Evolutionary conservation across 2,329 filamentous ascomycete genomes (phyloP), one percentile per base, ranked within the genome.

Genomic region (Mycosphaerelloides madeirae): DNA sequence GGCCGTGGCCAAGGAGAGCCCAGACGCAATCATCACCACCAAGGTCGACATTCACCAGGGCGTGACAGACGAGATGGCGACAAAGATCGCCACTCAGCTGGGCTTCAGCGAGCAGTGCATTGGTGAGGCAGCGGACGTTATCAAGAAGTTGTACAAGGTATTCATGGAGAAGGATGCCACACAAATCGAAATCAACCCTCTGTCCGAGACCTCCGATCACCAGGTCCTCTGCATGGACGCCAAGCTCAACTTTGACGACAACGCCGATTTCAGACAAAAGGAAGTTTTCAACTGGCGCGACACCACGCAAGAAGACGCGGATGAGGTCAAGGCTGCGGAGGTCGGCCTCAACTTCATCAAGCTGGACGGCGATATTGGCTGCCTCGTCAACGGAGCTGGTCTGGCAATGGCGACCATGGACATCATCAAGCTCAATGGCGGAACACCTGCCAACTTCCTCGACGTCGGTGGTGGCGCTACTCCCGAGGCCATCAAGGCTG

Each of bases 401-500:
- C 85, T 98, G 58, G 93, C 93, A 73, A 98, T 98, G 93, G 93
- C 93, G 54, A 98, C 93, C 68, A 98, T 98, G 93, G 93, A 98
- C 72, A 97, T 98, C 71, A 98, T 98, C 81, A 97, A 98, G 83
- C 81, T 98, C 54, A 98, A 97, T 75, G 93, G 93, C 60, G 93
- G 93, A 54, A 77, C 81, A 65, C 93, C 93, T 52, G 93, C 93
- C 61, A 98, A 98, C 82, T 98, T 98, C 83, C 79, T 98, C 60
- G 93, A 98, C 68, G 93, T 98, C 59, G 93, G 93, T 65, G 93
- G 93, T 69, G 93, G 93, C 77, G 93, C 93, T 58, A 98, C 93
- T 49, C 90, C 93, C 28, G 85, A 90, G 57, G 93, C 93, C 62
- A 98, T 98, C 74, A 87, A 89, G 77, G 85, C 93, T 73, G 93